Base-by-base conservation (phyloP, 2,329 filamentous ascomycete species). In the Pseudogymnoascus sp. region DNA sequence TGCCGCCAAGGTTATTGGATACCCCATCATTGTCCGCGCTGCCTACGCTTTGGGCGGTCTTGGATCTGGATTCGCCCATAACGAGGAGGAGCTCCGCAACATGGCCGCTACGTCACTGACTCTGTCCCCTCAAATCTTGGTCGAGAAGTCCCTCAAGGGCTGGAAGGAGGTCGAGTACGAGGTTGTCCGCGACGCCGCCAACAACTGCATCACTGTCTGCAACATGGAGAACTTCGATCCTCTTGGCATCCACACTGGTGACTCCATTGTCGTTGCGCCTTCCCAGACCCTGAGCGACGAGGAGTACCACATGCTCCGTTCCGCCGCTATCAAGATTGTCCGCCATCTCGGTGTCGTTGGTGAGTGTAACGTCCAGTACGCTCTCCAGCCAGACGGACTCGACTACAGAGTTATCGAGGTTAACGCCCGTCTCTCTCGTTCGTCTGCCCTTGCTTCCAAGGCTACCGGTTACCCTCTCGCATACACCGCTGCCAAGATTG, bases 141-240 rank as follows among this genome's bases (percentile, higher is more conserved):
- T 99, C 64, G 95, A 99, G 82, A 97, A 97, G 80, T 96, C 92
- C 61, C 86, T 99, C 70, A 97, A 97, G 83, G 95, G 95, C 76
- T 99, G 95, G 95, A 99, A 99, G 79, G 95, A 99, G 78, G 89
- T 97, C 60, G 95, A 99, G 77, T 99, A 97, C 73, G 95, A 97
- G 78, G 95, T 97, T 63, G 95, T 97, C 66, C 90, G 95, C 71
- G 95, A 99, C 76, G 93, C 91, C 61, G 88, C 90, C 76, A 96
- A 97, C 83, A 99, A 99, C 84, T 97, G 95, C 76, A 97, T 97
- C 72, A 96, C 93, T 3, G 92, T 96, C 70, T 96, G 93, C 83
- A 96, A 93, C 80, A 96, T 96, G 91, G 91, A 96, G 78, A 97
- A 97, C 83, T 97, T 97, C 71, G 95, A 97, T 73, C 95, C 95